phyloP scores from a whole-genome alignment of 2,329 filamentous ascomycete genomes.

The Pseudogymnoascus sp. region DNA sequence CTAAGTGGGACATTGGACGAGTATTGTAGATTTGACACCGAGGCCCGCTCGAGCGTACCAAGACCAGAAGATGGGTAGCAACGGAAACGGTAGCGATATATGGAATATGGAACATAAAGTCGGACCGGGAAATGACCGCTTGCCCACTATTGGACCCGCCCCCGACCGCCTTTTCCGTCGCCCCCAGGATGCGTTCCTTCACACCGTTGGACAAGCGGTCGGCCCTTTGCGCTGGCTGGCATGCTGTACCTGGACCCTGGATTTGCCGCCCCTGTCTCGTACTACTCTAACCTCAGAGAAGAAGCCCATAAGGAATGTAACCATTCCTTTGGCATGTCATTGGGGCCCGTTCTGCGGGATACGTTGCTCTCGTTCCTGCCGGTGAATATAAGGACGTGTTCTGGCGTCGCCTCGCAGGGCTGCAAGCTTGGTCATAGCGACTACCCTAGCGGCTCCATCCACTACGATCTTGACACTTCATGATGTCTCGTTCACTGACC shows the following conservation, averaged over 20 bases:
- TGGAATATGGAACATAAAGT: not conserved
- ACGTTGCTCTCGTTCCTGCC: not conserved
- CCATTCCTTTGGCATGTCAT: not conserved
- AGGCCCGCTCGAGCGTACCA: slow-evolving; percentile 2
- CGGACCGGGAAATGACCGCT: slow-evolving; percentile 2
- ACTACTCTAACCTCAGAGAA: not conserved
- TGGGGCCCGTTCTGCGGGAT: not conserved
- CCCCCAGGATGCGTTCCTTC: slow-evolving; percentile 3
- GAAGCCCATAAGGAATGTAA: not conserved
- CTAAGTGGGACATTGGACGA: slow-evolving; percentile 1
- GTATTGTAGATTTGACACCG: not conserved
- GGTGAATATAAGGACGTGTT: not conserved
- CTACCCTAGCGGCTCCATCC: slow-evolving; percentile 1
- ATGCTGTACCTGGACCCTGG: not conserved
- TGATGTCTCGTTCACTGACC: not conserved
- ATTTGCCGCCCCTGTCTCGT: not conserved
- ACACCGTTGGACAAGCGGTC: not conserved
- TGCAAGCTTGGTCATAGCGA: slow-evolving; percentile 4
- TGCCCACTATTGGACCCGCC: slow-evolving; percentile 6
- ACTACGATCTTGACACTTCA: not conserved
- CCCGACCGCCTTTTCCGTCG: slow-evolving; percentile 3
- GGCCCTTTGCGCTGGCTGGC: slow-evolving; percentile 1
- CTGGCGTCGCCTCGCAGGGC: not conserved
- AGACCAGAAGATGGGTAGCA: not conserved
- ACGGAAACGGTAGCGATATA: not conserved